Evolutionary conservation across 768 basidiomycete species (phyloP).

Genomic region (Paxillus rubicundulus): DNA sequence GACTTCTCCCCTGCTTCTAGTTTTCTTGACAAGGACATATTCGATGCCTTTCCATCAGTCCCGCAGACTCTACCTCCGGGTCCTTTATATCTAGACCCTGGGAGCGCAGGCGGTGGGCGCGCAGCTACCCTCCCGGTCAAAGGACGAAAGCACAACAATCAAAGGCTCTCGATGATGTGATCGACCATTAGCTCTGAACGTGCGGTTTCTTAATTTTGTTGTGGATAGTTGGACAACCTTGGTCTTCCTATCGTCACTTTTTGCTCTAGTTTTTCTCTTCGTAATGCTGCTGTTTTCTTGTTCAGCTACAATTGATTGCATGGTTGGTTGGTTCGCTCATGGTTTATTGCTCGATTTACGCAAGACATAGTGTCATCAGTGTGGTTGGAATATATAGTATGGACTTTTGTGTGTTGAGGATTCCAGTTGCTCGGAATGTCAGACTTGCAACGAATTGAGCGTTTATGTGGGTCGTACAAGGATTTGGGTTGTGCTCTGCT

Average conservation of each 20-base stretch:
- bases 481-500: too few relatives aligned
- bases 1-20: constrained; percentile 39
- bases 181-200: neutral
- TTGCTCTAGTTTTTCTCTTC: neutral
- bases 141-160: constrained; percentile 24
- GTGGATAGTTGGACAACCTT: constrained; percentile 10
- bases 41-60: constrained; percentile 72
- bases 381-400: constrained; percentile 14
- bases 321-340: constrained; percentile 16
- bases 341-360: constrained; percentile 26
- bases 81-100: constrained; percentile 16
- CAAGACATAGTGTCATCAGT: constrained; percentile 13
- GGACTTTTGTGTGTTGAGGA: neutral
- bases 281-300: constrained; percentile 6
- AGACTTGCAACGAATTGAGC: too few relatives aligned
- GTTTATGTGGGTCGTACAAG: too few relatives aligned
- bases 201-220: constrained; percentile 1
- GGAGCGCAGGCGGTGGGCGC: constrained; percentile 12
- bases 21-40: constrained; percentile 55
- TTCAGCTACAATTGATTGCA: constrained; percentile 21
- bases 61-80: constrained; percentile 47
- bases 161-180: constrained; percentile 26
- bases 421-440: too few relatives aligned
- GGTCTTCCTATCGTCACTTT: neutral
- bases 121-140: constrained; percentile 27